These are phyloP conservation scores for Casuarina glauca DNA, from an alignment of 306 rosid species.

Conservation along the genomic window DNA sequence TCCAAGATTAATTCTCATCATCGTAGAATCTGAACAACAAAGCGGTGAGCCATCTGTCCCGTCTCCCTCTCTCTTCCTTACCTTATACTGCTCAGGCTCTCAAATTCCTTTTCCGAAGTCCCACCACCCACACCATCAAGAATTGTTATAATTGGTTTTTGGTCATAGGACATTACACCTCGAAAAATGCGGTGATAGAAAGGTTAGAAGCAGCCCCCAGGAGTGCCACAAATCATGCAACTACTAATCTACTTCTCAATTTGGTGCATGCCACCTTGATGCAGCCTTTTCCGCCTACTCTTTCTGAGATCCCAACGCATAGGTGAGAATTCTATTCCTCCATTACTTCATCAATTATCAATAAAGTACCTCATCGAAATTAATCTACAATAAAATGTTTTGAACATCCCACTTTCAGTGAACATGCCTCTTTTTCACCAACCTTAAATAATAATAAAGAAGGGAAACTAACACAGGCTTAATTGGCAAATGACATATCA, in stretches of 20 bases:
- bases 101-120: not conserved
- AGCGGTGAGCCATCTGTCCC: no score
- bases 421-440: not conserved
- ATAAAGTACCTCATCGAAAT: not conserved
- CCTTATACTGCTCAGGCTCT: not conserved
- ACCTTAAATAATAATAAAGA: slow-evolving; percentile 3
- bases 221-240: not conserved
- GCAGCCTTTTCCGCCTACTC: not conserved
- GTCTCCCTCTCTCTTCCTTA: no score
- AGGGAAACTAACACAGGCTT: slow-evolving; percentile 5
- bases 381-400: not conserved
- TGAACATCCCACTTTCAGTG: not conserved
- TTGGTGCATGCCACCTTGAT: not conserved
- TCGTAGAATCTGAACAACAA: no score
- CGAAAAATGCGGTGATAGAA: not conserved
- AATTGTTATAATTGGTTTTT: not conserved
- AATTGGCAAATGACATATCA: slow-evolving; percentile 11
- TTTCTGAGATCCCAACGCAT: not conserved
- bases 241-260: not conserved
- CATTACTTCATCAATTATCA: not conserved
- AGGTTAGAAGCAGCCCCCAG: not conserved
- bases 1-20: no score
- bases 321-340: not conserved
- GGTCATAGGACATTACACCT: not conserved
- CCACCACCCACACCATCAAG: not conserved